Conservation (phyloP, 306 rosid species). For the Astragalus membranaceus region DNA sequence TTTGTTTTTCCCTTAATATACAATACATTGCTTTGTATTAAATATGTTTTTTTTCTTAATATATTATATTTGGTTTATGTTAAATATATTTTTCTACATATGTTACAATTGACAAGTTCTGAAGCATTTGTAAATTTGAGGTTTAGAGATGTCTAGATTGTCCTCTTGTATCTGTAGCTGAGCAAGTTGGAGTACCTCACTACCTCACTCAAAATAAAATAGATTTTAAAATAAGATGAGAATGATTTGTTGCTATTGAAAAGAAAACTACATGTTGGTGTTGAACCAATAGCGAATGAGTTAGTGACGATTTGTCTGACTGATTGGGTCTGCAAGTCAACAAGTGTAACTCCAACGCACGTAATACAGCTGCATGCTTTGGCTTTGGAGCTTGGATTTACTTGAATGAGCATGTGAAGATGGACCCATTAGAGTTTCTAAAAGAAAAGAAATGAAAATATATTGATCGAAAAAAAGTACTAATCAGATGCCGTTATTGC, state of each 20-base stretch:
- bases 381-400: slow-evolving; percentile 27
- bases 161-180: background rate
- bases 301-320: slow-evolving; percentile 26
- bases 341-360: slow-evolving; percentile 15
- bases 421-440: background rate
- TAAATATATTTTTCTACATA: background rate
- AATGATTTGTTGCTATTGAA: background rate
- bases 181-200: background rate
- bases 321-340: slow-evolving; percentile 40
- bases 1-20: background rate
- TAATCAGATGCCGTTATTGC: too few relatives aligned
- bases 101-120: background rate
- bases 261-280: slow-evolving; percentile 9
- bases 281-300: background rate
- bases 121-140: background rate
- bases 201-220: background rate
- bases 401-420: slow-evolving; percentile 42
- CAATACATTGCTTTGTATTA: too few relatives aligned
- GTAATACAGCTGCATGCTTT: slow-evolving; percentile 13
- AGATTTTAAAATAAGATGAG: background rate
- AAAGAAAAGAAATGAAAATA: background rate
- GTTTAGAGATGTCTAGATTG: background rate
- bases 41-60: background rate
- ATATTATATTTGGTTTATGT: background rate
- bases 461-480: too few relatives aligned